phyloP scores from a whole-genome alignment of 2,329 filamentous ascomycete species.

The Talaromyces islandicus region DNA sequence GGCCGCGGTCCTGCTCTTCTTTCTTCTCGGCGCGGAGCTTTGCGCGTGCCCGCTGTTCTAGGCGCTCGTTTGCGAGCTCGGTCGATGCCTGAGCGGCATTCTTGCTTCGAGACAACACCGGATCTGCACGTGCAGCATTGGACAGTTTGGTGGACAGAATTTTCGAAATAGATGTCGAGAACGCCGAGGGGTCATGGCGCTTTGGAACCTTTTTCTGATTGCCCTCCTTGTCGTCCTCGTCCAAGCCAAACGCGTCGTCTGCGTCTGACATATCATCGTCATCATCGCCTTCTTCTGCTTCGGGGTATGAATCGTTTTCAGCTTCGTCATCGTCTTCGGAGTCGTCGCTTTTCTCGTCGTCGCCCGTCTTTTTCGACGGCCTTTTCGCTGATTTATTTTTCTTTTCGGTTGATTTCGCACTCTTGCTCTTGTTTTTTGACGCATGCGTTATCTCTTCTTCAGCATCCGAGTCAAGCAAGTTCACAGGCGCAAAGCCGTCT shows the following conservation, averaged over 20 bases:
- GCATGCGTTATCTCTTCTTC: constrained; percentile 19
- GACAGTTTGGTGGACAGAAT: constrained; percentile 88
- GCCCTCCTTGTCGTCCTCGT: constrained; percentile 27
- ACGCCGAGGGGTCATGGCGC: constrained; percentile 84
- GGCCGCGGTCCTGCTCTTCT: constrained; percentile 73
- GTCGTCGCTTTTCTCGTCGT: constrained; percentile 25
- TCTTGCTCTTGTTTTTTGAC: neutral
- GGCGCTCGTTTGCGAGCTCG: constrained; percentile 65
- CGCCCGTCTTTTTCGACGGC: constrained; percentile 15
- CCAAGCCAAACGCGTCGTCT: constrained; percentile 11
- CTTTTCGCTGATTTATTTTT: constrained; percentile 6
- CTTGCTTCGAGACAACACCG: constrained; percentile 80
- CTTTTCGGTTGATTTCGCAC: neutral
- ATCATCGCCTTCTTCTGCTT: constrained; percentile 27
- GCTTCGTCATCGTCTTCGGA: constrained; percentile 34
- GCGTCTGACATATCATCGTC: constrained; percentile 37
- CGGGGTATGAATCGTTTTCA: constrained; percentile 2
- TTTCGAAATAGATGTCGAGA: constrained; percentile 87
- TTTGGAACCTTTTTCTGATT: constrained; percentile 49
- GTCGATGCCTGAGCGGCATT: constrained; percentile 66
- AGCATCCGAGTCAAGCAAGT: constrained; percentile 43
- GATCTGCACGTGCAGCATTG: constrained; percentile 73
- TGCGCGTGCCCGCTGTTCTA: constrained; percentile 74
- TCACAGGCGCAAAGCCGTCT: constrained; percentile 45
- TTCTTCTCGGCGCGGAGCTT: constrained; percentile 77